These are phyloP conservation scores for Beauveria sp. DNA, from an alignment of 2,329 filamentous ascomycete genomes.

Conservation along the genomic window DNA sequence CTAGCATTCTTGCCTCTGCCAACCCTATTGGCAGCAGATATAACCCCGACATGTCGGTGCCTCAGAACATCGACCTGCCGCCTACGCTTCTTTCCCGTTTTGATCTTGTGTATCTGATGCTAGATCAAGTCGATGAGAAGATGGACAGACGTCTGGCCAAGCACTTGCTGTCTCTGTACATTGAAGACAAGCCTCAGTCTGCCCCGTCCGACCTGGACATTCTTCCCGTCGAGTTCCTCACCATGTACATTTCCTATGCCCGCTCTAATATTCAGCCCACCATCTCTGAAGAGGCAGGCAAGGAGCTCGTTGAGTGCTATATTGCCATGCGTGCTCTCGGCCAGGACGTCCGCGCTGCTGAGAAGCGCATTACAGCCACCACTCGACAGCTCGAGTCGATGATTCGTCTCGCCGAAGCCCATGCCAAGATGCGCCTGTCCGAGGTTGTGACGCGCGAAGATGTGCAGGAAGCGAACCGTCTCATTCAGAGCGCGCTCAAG, in stretches of 20 bases:
- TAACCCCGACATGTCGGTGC: constrained; percentile 90
- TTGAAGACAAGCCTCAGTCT: constrained; percentile 88
- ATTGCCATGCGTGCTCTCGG: constrained; percentile 93
- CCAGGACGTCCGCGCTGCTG: constrained; percentile 74
- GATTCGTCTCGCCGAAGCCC: constrained; percentile 93
- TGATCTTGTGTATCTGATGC: constrained; percentile 91
- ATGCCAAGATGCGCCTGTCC: constrained; percentile 93
- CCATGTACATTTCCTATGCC: constrained; percentile 94
- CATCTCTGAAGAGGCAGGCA: constrained; percentile 71
- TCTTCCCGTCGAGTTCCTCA: constrained; percentile 88
- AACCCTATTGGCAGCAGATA: constrained; percentile 98
- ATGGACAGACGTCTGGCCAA: constrained; percentile 81
- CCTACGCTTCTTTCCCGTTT: constrained; percentile 93
- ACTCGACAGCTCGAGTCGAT: constrained; percentile 95
- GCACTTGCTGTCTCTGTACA: constrained; percentile 91
- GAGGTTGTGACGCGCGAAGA: constrained; percentile 69
- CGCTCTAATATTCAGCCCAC: constrained; percentile 76
- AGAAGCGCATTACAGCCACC: constrained; percentile 95
- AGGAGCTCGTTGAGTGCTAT: constrained; percentile 78
- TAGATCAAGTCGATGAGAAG: constrained; percentile 88
- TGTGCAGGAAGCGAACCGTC: constrained; percentile 80
- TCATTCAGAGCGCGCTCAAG: constrained; percentile 92
- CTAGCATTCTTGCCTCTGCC: too few relatives aligned
- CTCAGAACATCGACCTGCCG: constrained; percentile 95
- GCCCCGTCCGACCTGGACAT: constrained; percentile 68